Base-by-base conservation (phyloP, 2,329 filamentous ascomycete genomes). In the Alternaria metachromatica region DNA sequence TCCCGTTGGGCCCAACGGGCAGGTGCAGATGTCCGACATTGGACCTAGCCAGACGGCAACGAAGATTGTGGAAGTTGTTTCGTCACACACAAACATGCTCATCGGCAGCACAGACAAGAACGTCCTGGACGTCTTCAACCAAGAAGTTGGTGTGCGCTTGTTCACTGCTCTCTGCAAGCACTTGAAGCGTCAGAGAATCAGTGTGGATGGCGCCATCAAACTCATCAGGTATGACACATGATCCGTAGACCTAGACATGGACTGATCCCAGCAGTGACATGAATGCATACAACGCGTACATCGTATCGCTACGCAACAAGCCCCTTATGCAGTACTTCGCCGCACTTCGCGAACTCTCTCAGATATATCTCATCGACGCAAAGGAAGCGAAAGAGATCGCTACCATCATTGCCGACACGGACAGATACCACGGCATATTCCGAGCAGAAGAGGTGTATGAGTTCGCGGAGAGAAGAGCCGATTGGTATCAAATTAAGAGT, bases 71-170 rank as follows among this genome's bases (percentile, higher is more conserved):
- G 90, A 93, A 45, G 88, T 98, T 44, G 92, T 98, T 13, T 90
- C 90, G 21, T 91, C 91, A 15, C 96, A 99, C 79, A 98, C 94
- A 2, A 89, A 87, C 76, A 97, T 99, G 93, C 86, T 99, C 12
- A 88, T 92, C 5, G 96, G 96, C 65, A 97, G 93, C 77, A 98
- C 95, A 2, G 96, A 99, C 78, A 99, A 99, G 84, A 95, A 93
- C 66, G 97, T 97, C 86, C 89, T 99, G 25, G 96, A 99, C 76
- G 96, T 99, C 13, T 99, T 99, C 85, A 97, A 97, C 80, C 93
- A 96, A 81, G 96, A 99, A 82, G 95, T 99, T 25, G 96, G 96
- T 1, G 87, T 97, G 67, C 91, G 96, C 25, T 87, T 99, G 56
- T 99, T 98, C 82, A 90, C 91, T 20, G 92, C 93, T 18, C 85